Conservation (phyloP, 352 stramenopile genomes). For the Phytopythium ostracodes region DNA sequence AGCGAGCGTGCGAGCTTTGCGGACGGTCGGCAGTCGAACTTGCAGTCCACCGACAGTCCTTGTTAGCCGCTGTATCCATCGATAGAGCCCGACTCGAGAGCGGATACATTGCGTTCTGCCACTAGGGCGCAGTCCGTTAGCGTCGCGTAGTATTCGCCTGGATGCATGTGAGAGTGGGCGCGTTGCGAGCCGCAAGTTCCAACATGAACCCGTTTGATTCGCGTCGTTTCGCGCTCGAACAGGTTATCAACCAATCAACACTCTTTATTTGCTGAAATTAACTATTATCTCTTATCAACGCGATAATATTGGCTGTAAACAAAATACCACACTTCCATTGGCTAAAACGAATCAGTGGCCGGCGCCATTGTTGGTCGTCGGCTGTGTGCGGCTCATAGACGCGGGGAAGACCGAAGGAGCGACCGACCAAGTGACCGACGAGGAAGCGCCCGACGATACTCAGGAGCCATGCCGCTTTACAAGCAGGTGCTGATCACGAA, state of each 20-base stretch:
- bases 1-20: no score
- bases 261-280: background rate
- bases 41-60: no score
- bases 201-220: no score
- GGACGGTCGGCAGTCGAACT: no score
- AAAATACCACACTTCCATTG: constrained; percentile 9
- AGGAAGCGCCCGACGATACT: constrained; percentile 1
- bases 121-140: no score
- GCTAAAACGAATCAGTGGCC: constrained; percentile 19
- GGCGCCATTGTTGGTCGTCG: background rate
- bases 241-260: background rate
- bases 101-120: no score
- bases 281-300: background rate
- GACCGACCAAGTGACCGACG: background rate
- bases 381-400: constrained; percentile 12
- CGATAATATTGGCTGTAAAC: background rate
- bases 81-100: no score
- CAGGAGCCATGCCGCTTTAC: constrained; percentile 74
- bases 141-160: no score
- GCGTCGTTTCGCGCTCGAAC: background rate
- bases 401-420: background rate
- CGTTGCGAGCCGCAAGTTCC: no score
- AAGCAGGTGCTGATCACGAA: constrained; percentile 88
- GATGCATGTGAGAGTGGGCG: no score
- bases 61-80: no score